Conservation (phyloP, 2,329 filamentous ascomycete species). For the Alternaria hordeiaustralica region DNA sequence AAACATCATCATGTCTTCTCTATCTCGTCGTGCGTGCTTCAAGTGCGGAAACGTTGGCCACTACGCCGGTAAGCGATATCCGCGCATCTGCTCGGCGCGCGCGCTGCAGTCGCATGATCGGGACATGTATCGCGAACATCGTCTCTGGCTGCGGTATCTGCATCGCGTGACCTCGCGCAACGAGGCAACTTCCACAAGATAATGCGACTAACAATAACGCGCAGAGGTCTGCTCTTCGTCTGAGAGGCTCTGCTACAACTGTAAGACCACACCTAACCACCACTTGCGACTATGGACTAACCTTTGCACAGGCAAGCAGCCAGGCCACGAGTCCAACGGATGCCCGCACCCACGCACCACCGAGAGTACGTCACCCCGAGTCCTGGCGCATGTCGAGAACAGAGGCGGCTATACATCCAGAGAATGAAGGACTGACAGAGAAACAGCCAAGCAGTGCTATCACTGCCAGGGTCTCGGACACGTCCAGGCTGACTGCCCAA, state of each 20-base stretch:
- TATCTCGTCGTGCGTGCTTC: slow-evolving; percentile 62
- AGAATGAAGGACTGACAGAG: slow-evolving; percentile 18
- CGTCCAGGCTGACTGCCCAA: slow-evolving; percentile 98
- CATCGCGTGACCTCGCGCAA: slow-evolving; percentile 26
- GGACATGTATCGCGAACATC: slow-evolving; percentile 21
- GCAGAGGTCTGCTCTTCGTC: slow-evolving; percentile 94
- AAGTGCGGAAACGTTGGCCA: slow-evolving; percentile 61
- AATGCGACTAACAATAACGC: slow-evolving; percentile 29
- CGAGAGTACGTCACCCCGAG: slow-evolving; percentile 67
- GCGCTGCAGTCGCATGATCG: slow-evolving; percentile 27
- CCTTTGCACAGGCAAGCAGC: slow-evolving; percentile 72
- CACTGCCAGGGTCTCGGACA: slow-evolving; percentile 98
- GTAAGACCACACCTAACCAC: slow-evolving; percentile 60
- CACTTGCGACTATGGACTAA: slow-evolving; percentile 17
- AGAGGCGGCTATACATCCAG: neutral
- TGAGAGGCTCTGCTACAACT: slow-evolving; percentile 99
- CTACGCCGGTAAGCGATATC: slow-evolving; percentile 55
- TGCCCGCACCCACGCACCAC: slow-evolving; percentile 97
- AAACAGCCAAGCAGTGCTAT: slow-evolving; percentile 94
- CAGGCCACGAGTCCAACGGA: slow-evolving; percentile 95
- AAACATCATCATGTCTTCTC: slow-evolving; percentile 57
- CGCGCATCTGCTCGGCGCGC: slow-evolving; percentile 17
- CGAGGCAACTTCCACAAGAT: slow-evolving; percentile 5
- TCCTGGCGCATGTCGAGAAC: neutral
- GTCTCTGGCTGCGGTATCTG: slow-evolving; percentile 13